These are phyloP conservation scores for Dactylellina drechsleri DNA, from an alignment of 2,329 filamentous ascomycete genomes.

Conservation along the genomic window DNA sequence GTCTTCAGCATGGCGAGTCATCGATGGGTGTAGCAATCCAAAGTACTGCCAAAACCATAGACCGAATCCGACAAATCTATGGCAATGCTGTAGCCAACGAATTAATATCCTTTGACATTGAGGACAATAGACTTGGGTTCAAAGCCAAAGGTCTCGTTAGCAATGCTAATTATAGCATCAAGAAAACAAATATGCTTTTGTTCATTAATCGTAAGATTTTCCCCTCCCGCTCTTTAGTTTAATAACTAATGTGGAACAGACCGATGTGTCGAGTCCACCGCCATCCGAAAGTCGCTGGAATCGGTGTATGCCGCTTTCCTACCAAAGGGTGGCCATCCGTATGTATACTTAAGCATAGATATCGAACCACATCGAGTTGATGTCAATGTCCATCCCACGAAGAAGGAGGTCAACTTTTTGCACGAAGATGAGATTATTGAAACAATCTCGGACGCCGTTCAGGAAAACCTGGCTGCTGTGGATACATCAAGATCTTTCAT, in stretches of 20 bases:
- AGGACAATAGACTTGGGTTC: slow-evolving; percentile 84
- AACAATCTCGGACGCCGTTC: slow-evolving; percentile 81
- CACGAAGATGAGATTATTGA: slow-evolving; percentile 97
- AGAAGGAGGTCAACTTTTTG: slow-evolving; percentile 94
- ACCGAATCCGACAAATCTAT: slow-evolving; percentile 91
- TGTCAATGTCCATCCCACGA: slow-evolving; percentile 97
- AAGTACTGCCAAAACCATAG: slow-evolving; percentile 75
- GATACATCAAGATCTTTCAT: slow-evolving; percentile 94
- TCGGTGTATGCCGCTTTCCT: slow-evolving; percentile 87
- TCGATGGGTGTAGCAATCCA: slow-evolving; percentile 83
- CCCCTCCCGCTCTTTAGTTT: background rate
- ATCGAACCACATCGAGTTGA: slow-evolving; percentile 93
- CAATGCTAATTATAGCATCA: slow-evolving; percentile 94
- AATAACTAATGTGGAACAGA: slow-evolving; percentile 62
- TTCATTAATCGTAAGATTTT: slow-evolving; percentile 79
- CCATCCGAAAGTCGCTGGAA: slow-evolving; percentile 88
- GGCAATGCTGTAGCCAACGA: slow-evolving; percentile 87
- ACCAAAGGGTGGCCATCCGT: slow-evolving; percentile 93
- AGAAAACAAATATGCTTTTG: slow-evolving; percentile 84
- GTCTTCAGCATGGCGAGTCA: slow-evolving; percentile 75
- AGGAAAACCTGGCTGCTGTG: slow-evolving; percentile 80
- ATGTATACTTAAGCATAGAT: slow-evolving; percentile 88
- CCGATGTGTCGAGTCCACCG: slow-evolving; percentile 86
- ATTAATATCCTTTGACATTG: slow-evolving; percentile 77
- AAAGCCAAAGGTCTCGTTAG: slow-evolving; percentile 82